Base-by-base conservation (phyloP, 2,329 filamentous ascomycete species). In the Clarireedia monteithiana region DNA sequence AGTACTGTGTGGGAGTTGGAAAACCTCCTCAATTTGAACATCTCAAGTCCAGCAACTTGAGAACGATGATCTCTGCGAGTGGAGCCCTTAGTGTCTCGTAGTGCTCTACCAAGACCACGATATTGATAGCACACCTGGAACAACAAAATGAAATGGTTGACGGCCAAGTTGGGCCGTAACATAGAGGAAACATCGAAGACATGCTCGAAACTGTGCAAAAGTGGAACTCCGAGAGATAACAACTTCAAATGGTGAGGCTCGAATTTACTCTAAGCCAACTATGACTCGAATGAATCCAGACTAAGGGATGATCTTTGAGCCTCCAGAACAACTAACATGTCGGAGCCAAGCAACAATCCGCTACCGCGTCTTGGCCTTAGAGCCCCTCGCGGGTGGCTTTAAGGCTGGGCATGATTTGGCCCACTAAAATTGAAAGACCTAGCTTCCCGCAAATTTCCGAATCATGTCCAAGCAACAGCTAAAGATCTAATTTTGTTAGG, bases 121-220 rank as follows among this genome's bases (percentile, higher is more conserved):
- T 50, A 30, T 55, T 14, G 30, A 44, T 20, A 27, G 20, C 23
- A 38, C 27, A 50, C 46, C 20, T 51, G 24, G 51, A 56, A 56
- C 48, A 34, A 39, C 47, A 40, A 46, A 15, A 56, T 56, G 40
- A 36, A 27, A 30, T 15, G 15, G 23, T 45, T 10, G 2, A 50
- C 30, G 24, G 53, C 53, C 53, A 51, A 56, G 53, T 51, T 23
- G 24, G 17, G 48, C n/a, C 48, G 48, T 39, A 51, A 51, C 53
- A 56, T 26, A 56, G 20, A 45, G 48, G 53, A 56, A 56, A 51
- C 53, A 40, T 39, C 24, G 23, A 56, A 51, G 20, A 24, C 26
- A 44, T 36, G 24, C 26, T 48, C 52, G 52, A 55, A 55, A 50
- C 52, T 4, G 26, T 44, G 7, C 48, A 55, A 55, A 48, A 50